Percentiles rank a stretch among this genome's conserved stretches.
Evolutionary conservation across 225 moss, liverwort and hornwort species (phyloP).

Genomic region (Polytrichum formosum): DNA sequence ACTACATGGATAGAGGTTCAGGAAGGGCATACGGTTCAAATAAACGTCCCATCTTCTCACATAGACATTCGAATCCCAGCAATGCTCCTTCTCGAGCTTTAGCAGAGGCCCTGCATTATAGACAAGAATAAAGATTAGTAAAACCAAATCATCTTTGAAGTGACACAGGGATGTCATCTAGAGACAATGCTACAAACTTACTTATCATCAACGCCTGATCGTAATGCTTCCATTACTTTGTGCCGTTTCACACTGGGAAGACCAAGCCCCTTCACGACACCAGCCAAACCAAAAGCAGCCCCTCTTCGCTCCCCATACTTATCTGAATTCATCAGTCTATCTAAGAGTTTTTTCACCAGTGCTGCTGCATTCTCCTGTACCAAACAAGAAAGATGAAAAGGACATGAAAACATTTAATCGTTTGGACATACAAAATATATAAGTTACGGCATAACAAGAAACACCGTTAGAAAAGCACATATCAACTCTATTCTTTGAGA

Average conservation of each 20-base stretch:
- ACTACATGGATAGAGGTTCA: not conserved
- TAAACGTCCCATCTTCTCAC: constrained; percentile 92
- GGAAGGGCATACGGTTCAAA: constrained; percentile 85
- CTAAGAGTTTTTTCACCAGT: constrained; percentile 62
- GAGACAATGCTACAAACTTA: constrained; percentile 22
- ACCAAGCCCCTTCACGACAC: constrained; percentile 92
- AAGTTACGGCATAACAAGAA: too few relatives aligned
- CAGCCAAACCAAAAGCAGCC: constrained; percentile 99
- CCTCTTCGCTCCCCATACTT: constrained; percentile 96
- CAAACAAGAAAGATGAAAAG: constrained; percentile 2
- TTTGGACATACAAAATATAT: too few relatives aligned
- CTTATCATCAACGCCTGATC: constrained; percentile 87
- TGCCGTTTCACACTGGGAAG: constrained; percentile 77
- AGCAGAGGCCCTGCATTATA: constrained; percentile 66
- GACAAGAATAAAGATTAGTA: not conserved
- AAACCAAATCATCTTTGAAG: too few relatives aligned
- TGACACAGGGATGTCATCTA: too few relatives aligned
- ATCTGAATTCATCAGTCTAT: constrained; percentile 69
- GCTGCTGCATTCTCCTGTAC: constrained; percentile 75
- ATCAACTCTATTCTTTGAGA: too few relatives aligned
- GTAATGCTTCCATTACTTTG: constrained; percentile 80
- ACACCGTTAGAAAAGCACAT: too few relatives aligned
- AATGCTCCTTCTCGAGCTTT: constrained; percentile 94
- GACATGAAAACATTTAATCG: too few relatives aligned
- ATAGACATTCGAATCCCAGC: constrained; percentile 91